Conservation (phyloP, 2,329 filamentous ascomycete species). For the Diaporthe humulicola region DNA sequence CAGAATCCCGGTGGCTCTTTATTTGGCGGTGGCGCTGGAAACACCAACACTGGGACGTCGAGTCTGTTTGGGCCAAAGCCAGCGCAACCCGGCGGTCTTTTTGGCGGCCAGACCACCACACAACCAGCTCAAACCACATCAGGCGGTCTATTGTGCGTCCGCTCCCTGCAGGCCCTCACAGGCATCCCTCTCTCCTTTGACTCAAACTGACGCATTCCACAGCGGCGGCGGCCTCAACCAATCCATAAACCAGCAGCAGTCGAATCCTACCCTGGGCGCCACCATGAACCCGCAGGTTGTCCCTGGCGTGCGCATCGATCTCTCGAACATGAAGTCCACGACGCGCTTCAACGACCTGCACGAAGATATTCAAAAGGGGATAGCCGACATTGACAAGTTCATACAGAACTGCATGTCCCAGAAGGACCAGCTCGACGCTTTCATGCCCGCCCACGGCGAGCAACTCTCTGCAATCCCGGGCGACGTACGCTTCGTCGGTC, state of each 20-base stretch:
- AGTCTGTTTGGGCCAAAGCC: conserved; percentile 51
- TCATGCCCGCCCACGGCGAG: conserved; percentile 68
- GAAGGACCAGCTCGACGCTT: conserved; percentile 81
- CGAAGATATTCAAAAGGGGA: conserved; percentile 82
- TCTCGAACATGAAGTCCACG: conserved; percentile 83
- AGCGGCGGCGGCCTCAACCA: conserved; percentile 41
- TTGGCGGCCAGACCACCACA: conserved; percentile 39
- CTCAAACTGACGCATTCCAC: background rate
- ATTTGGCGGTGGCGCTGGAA: conserved; percentile 36
- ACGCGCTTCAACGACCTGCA: conserved; percentile 93
- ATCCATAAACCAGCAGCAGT: conserved; percentile 42
- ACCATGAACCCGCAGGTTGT: conserved; percentile 69
- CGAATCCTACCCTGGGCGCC: conserved; percentile 42
- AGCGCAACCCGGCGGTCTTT: conserved; percentile 39
- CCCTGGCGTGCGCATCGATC: conserved; percentile 83
- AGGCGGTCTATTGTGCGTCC: conserved; percentile 46
- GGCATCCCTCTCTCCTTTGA: conserved; percentile 7
- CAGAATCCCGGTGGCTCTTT: conserved; percentile 38
- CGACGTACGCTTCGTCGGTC: conserved; percentile 59
- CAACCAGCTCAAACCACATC: conserved; percentile 38
- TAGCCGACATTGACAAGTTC: conserved; percentile 82
- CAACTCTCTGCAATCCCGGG: conserved; percentile 54
- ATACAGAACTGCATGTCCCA: conserved; percentile 85
- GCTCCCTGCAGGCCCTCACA: background rate
- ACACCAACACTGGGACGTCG: conserved; percentile 50